Evolutionary conservation across 2,329 filamentous ascomycete species (phyloP).

Genomic region (Emergomyces pasteurianus): DNA sequence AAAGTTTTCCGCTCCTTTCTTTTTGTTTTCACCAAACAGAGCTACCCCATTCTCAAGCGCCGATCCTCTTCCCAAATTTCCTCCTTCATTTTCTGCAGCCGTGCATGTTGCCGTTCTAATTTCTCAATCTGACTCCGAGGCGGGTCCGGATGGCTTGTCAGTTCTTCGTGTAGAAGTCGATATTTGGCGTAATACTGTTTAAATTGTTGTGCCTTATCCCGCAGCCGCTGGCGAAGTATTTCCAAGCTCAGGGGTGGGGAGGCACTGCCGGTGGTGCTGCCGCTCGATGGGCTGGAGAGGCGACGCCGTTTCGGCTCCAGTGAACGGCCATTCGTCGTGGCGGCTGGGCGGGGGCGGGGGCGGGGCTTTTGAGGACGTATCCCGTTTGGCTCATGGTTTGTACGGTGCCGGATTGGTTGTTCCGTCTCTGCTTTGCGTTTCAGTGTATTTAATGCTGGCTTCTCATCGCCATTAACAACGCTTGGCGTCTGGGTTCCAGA

Average conservation of each 20-base stretch:
- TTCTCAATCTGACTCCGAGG: slow-evolving; percentile 41
- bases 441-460: slow-evolving; percentile 23
- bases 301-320: slow-evolving; percentile 33
- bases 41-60: slow-evolving; percentile 17
- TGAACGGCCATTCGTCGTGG: slow-evolving; percentile 19
- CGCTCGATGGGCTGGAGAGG: slow-evolving; percentile 27
- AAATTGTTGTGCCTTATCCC: slow-evolving; percentile 36
- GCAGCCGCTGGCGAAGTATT: slow-evolving; percentile 26
- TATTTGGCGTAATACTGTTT: slow-evolving; percentile 49
- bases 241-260: slow-evolving; percentile 28
- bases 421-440: slow-evolving; percentile 32
- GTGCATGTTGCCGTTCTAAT: slow-evolving; percentile 42
- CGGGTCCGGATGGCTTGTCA: slow-evolving; percentile 29
- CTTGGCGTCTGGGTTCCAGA: slow-evolving; percentile 12
- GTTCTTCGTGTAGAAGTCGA: slow-evolving; percentile 40
- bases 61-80: slow-evolving; percentile 41
- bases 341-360: slow-evolving; percentile 14
- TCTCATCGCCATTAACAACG: slow-evolving; percentile 19
- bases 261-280: slow-evolving; percentile 30
- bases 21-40: not conserved
- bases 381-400: not conserved
- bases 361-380: slow-evolving; percentile 6
- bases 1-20: not conserved
- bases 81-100: slow-evolving; percentile 45
- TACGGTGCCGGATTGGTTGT: not conserved